phyloP scores from a whole-genome alignment of 345 rosid species.

The Moringa oleifera region DNA sequence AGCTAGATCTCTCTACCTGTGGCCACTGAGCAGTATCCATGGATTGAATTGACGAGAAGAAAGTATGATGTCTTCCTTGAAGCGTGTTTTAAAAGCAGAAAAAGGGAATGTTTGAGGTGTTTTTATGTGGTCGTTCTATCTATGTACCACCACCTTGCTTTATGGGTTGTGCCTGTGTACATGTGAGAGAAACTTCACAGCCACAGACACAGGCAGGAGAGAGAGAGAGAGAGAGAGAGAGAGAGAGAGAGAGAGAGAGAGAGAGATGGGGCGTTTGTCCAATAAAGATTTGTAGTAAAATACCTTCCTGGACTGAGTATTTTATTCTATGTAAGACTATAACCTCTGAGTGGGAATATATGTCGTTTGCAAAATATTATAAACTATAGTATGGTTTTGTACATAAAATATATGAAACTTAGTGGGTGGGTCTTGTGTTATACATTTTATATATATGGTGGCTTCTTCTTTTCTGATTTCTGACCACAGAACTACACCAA shows the following conservation, averaged over 20 bases:
- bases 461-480: neutral
- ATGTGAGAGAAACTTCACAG: constrained; percentile 1
- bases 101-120: constrained; percentile 29
- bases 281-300: neutral
- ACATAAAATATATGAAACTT: neutral
- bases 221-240: constrained; percentile 22
- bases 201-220: no score
- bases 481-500: neutral
- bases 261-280: neutral
- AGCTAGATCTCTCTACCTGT: constrained; percentile 72
- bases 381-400: neutral
- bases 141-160: constrained; percentile 38
- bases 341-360: constrained; percentile 12
- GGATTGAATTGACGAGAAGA: constrained; percentile 40
- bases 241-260: constrained; percentile 20
- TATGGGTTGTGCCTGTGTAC: constrained; percentile 21
- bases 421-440: constrained; percentile 4
- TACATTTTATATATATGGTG: neutral
- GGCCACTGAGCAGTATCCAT: constrained; percentile 99
- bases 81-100: constrained; percentile 29
- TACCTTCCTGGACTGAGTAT: neutral
- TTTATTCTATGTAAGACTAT: neutral
- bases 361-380: constrained; percentile 7
- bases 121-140: constrained; percentile 40
- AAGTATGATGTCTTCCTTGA: constrained; percentile 14